Conservation (phyloP, 805 yeast species). For the Pichia cephalocereana region DNA sequence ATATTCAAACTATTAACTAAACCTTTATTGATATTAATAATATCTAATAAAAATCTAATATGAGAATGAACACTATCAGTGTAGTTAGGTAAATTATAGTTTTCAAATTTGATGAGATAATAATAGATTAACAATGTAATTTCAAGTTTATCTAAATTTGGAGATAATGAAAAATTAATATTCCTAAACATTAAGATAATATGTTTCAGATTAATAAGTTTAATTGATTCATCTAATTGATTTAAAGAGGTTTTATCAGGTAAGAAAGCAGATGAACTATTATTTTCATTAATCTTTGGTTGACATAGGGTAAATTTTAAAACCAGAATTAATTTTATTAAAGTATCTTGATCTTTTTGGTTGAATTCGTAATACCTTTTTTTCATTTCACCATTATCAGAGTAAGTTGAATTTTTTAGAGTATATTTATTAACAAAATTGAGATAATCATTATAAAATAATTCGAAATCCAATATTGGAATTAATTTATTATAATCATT, state of each 20-base stretch:
- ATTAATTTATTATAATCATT: constrained; percentile 44
- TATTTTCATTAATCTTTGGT: constrained; percentile 19
- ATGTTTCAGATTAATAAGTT: constrained; percentile 28
- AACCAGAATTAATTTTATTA: constrained; percentile 43
- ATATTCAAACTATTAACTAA: constrained; percentile 39
- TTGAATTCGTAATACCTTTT: constrained; percentile 26
- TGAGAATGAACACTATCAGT: constrained; percentile 24
- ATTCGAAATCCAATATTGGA: constrained; percentile 45
- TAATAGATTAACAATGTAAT: constrained; percentile 40
- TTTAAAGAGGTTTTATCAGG: constrained; percentile 21
- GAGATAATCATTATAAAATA: constrained; percentile 44
- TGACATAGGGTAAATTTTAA: constrained; percentile 39
- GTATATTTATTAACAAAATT: constrained; percentile 35
- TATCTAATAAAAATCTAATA: constrained; percentile 31
- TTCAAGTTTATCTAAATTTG: constrained; percentile 40
- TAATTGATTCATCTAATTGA: constrained; percentile 25
- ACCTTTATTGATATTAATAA: constrained; percentile 31
- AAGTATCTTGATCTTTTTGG: constrained; percentile 27
- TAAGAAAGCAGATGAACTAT: constrained; percentile 12
- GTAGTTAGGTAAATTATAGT: constrained; percentile 14
- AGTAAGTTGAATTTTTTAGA: constrained; percentile 22
- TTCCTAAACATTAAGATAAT: constrained; percentile 36
- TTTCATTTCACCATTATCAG: constrained; percentile 36
- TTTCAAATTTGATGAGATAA: constrained; percentile 34
- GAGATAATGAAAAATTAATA: constrained; percentile 36